Base-by-base conservation (phyloP, 257 asterid genomes). In the Gynochthodes officinalis region DNA sequence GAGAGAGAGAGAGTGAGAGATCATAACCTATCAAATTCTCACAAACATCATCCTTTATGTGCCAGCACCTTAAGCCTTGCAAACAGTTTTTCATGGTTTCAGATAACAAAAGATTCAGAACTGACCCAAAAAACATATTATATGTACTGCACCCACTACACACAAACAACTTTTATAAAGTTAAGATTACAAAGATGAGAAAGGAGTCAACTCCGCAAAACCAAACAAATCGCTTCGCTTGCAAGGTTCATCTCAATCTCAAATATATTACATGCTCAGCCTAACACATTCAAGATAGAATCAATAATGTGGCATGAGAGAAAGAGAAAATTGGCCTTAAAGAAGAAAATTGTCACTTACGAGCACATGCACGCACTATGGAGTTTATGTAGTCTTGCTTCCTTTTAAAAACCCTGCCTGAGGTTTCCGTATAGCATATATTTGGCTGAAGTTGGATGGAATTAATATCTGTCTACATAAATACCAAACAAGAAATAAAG, bases 351-450 rank as follows among this genome's bases (percentile, higher is more conserved):
- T 55, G 71, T 49, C 78, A 89, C 99, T 92, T 87, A 95, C 99
- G 98, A 85, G 99, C 96, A 88, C 99, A 92, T 78, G 98, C 85
- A 43, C 93, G 87, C 71, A 90, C 88, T 80, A 95, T 82, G 67
- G 92, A 75, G 71, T 92, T 83, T 86, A 92, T 95, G 63, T 89
- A 90, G 83, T 90, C 99, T 71, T 83, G 89, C 76, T 91, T 95
- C 58, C 88, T 89, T 78, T 83, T 84, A 77, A 90, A 92, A 63
- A 89, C 87, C 84, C 96, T 85, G 82, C 99, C 98, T 39, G 92
- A 50, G 79, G 75, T 82, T 82, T 84, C 89, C 72, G 64, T 57
- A 54, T 89, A 92, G 43, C 80, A 91, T 82, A 95, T 86, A 85
- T 90, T 95, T 67, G 99, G 98, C 70, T 89, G 95, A 82, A 89